Conservation (phyloP, 2,329 filamentous ascomycete species). For the Fusarium anguioides region DNA sequence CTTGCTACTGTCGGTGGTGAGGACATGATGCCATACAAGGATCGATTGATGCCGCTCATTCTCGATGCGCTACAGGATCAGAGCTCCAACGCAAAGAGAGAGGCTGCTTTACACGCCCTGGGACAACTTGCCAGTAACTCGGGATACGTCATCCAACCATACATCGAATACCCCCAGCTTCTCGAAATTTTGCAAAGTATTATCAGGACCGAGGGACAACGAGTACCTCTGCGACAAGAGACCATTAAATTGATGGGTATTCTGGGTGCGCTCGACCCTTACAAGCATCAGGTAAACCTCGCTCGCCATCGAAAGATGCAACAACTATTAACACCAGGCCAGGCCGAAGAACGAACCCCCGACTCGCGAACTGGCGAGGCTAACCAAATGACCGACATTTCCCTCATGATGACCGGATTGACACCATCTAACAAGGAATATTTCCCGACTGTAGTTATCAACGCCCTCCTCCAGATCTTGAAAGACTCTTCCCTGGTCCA, state of each 20-base stretch:
- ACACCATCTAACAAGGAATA: constrained; percentile 98
- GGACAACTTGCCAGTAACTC: constrained; percentile 95
- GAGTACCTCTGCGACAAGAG: constrained; percentile 86
- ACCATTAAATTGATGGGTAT: constrained; percentile 98
- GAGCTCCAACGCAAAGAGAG: constrained; percentile 87
- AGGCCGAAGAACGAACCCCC: constrained; percentile 89
- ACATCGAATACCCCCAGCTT: constrained; percentile 92
- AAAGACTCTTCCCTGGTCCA: constrained; percentile 90
- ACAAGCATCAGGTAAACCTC: constrained; percentile 79
- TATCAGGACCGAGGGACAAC: constrained; percentile 87
- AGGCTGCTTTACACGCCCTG: constrained; percentile 89
- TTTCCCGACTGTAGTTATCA: constrained; percentile 97
- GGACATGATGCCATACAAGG: constrained; percentile 92
- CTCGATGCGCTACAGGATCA: constrained; percentile 94
- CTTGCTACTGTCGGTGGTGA: constrained; percentile 93
- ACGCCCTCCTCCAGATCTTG: constrained; percentile 89
- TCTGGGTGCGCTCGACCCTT: constrained; percentile 92
- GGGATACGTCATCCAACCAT: constrained; percentile 97
- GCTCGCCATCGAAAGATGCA: not conserved
- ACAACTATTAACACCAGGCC: constrained; percentile 52
- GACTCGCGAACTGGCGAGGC: constrained; percentile 75
- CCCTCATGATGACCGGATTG: constrained; percentile 96
- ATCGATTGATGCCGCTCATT: constrained; percentile 93
- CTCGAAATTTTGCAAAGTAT: constrained; percentile 94
- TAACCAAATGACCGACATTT: constrained; percentile 86